Evolutionary conservation across 2,329 filamentous ascomycete genomes (phyloP), one percentile per base, ranked within the genome.

Genomic region (Fusarium compactum): DNA sequence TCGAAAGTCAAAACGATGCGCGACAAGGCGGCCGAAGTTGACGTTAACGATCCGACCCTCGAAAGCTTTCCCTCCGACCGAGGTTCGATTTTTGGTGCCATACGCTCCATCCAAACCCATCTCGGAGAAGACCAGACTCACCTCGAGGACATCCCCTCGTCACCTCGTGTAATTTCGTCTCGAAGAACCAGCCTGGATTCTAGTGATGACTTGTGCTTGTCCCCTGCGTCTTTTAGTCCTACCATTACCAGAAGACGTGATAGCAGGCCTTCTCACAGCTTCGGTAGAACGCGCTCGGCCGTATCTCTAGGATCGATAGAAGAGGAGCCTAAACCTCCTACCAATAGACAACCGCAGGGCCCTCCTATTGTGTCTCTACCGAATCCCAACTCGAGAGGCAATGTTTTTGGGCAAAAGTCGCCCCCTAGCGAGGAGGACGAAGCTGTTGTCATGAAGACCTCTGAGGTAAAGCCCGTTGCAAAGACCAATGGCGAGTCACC

Each of bases 21-120:
- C 10, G 62, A 67, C 29, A 68, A 62, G 27, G 40, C 53, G 15
- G 63, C 59, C 15, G 59, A 75, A 12, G 47, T 75, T 27, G 84
- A 86, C 50, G 63, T 82, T 4, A 79, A 82, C 48, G 85, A 87
- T 52, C 84, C 85, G 3, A 85, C 81, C 0, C 74, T 87, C 11
- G 85, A 86, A 65, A 78, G 74, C 20, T 86, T 86, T 66, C 85
- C 85, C 4, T 84, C 81, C 2, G 81, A 82, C 53, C 78, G 80
- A 18, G 76, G 78, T 1, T 82, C 82, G 8, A 84, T 86, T 52
- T 75, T 86, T 15, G 79, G 82, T 50, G 79, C 82, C 2, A 78
- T 87, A 16, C 81, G 83, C 9, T 82, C 82, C 54, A 81, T 87
- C 16, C 82, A 82, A 59, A 84, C 82, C 0, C 81, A 83, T 44